phyloP scores from a whole-genome alignment of 257 asterid genomes.

The Solanum sitiens region DNA sequence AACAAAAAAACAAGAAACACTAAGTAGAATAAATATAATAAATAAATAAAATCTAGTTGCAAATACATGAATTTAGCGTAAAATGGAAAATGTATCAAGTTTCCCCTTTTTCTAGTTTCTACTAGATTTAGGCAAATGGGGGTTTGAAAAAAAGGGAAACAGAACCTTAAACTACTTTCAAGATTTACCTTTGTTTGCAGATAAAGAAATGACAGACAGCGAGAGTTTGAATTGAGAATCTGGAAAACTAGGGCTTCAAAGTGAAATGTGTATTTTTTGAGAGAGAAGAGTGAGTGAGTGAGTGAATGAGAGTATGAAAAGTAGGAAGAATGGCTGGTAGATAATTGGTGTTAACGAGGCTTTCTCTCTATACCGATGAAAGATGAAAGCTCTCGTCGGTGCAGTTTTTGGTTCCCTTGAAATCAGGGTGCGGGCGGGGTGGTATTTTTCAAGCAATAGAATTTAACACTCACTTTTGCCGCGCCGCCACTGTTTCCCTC shows the following conservation, averaged over 20 bases:
- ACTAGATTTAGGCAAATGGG: neutral
- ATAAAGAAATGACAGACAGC: neutral
- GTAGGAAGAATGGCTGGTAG: neutral
- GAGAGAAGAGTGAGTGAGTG: neutral
- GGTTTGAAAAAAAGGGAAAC: neutral
- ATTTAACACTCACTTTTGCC: neutral
- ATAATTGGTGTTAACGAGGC: neutral
- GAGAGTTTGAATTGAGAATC: neutral
- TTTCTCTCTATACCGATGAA: neutral
- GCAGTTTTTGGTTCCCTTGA: neutral
- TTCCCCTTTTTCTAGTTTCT: neutral
- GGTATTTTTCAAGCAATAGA: neutral
- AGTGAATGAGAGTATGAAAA: neutral
- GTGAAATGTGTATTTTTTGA: neutral
- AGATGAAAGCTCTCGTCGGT: neutral
- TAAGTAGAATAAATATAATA: neutral
- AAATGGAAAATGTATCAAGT: neutral
- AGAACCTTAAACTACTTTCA: neutral
- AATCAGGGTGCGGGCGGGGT: neutral
- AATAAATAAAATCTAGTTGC: neutral
- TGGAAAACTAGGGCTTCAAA: neutral
- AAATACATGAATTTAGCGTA: neutral
- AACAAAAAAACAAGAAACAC: neutral
- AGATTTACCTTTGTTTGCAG: neutral
- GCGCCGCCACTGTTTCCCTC: conserved; percentile 1